Percentiles rank a stretch among this genome's conserved stretches.
These are phyloP conservation scores for Blechomonas ayalai DNA, from an alignment of 208 protist genomes.

Conservation along the genomic window DNA sequence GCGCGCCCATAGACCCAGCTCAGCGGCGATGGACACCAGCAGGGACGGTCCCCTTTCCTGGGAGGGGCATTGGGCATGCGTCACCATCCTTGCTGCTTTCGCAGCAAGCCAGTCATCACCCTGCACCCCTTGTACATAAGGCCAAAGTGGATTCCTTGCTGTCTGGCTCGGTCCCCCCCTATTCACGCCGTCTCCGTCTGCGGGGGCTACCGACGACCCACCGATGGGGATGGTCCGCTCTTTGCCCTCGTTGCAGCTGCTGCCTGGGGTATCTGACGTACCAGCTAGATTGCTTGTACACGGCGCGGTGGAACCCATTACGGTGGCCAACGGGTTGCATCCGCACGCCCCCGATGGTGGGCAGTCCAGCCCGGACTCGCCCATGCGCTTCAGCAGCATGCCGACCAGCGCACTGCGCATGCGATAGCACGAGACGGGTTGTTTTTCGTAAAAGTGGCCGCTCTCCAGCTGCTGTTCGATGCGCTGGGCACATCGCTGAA, in stretches of 20 bases:
- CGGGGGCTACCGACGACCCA: too few relatives aligned
- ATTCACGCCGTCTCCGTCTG: background rate
- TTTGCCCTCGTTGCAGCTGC: too few relatives aligned
- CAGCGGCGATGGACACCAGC: conserved; percentile 17
- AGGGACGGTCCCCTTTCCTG: conserved; percentile 12
- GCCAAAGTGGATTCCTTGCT: conserved; percentile 3
- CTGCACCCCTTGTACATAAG: conserved; percentile 11
- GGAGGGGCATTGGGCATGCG: background rate
- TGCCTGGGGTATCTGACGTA: too few relatives aligned
- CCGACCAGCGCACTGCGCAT: too few relatives aligned
- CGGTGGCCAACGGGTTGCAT: too few relatives aligned
- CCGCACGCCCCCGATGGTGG: too few relatives aligned
- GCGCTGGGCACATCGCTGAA: conserved; percentile 12
- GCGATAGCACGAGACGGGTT: conserved; percentile 6
- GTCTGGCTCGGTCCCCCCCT: background rate
- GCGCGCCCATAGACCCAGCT: conserved; percentile 10
- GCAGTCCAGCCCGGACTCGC: too few relatives aligned
- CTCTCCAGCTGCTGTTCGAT: conserved; percentile 7
- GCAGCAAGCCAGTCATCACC: conserved; percentile 11
- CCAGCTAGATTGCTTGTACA: too few relatives aligned
- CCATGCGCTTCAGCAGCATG: too few relatives aligned
- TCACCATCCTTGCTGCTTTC: conserved; percentile 11
- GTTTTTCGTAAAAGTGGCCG: conserved; percentile 5
- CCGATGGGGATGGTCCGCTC: too few relatives aligned
- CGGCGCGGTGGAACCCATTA: too few relatives aligned